Base-by-base conservation (phyloP, 148 eudicot species). In the Hydrangea macrophylla region DNA sequence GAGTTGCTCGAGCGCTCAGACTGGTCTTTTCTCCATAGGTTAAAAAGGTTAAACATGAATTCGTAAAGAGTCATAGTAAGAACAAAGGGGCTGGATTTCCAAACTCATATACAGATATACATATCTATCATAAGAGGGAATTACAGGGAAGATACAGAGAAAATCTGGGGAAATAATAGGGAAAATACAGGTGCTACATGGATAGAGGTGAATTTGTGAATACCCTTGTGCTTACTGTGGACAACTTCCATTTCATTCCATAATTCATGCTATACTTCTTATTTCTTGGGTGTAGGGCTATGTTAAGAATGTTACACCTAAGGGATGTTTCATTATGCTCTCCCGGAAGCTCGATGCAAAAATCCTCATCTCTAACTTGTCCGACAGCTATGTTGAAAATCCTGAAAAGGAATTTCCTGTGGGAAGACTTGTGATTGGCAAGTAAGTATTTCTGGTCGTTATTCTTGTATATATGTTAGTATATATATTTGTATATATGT, bases 311-410 rank as follows among this genome's bases (percentile, higher is more conserved):
- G 77, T 93, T 36, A 83, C 81, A 26, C 69, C 89, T 0, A 90
- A 80, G 70, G 98, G 98, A 62, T 93, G 98, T 78, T 93, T 93
- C 74, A 71, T 93, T 53, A 77, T 84, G 86, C 89, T 93, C 69
- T 90, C 97, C 58, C 84, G 92, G 62, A 79, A 78, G 62, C 58
- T 93, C 39, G 98, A 93, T 72, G 98, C 96, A 15, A 93, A 75
- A 72, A 82, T 93, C 40, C 79, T 86, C 70, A 70, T 93, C 25
- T 60, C 82, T 11, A 90, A 93, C 82, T 87, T 93, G 88, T 85
- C 98, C 31, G 96, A 93, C 27, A 81, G 82, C 55, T 93, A 68
- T 80, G 75, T 88, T 36, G 71, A 82, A 79, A 89, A 83, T 62
- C 97, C 86, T 44, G 86, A 80, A 59, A 82, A 79, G 54, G 96